Evolutionary conservation across 2,329 filamentous ascomycete species (phyloP).

Genomic region (Alternaria incomplexa): DNA sequence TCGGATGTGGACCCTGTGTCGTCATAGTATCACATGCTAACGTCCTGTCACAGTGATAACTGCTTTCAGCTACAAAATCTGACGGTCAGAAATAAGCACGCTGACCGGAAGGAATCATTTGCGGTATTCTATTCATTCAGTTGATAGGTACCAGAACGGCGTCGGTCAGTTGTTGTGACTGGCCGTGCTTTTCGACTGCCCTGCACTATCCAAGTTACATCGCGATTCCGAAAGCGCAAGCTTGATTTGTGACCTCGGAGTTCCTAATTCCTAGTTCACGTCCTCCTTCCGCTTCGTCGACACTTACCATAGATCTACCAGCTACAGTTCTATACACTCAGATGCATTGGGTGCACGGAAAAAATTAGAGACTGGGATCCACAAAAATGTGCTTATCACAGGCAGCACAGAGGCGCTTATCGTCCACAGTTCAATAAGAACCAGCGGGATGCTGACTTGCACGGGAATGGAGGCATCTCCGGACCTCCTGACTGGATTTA

Average conservation of each 20-base stretch:
- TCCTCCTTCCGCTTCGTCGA: background rate
- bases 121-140: background rate
- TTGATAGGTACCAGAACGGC: background rate
- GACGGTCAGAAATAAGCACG: background rate
- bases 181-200: background rate
- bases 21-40: conserved; percentile 18
- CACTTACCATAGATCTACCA: background rate
- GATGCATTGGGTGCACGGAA: conserved; percentile 16
- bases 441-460: conserved; percentile 30
- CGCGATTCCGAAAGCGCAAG: background rate
- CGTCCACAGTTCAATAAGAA: conserved; percentile 34
- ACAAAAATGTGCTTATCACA: conserved; percentile 19
- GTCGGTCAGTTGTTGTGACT: background rate
- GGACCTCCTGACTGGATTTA: conserved; percentile 37
- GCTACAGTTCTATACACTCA: conserved; percentile 5
- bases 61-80: background rate
- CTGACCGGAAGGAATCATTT: background rate
- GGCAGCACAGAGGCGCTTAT: conserved; percentile 41
- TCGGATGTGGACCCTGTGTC: background rate
- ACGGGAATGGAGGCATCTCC: conserved; percentile 42
- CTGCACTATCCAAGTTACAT: background rate
- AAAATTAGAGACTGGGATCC: background rate
- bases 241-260: background rate
- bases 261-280: background rate
- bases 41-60: conserved; percentile 18